Base-by-base conservation (phyloP, 2,329 filamentous ascomycete genomes). In the Fusarium subtropicale region DNA sequence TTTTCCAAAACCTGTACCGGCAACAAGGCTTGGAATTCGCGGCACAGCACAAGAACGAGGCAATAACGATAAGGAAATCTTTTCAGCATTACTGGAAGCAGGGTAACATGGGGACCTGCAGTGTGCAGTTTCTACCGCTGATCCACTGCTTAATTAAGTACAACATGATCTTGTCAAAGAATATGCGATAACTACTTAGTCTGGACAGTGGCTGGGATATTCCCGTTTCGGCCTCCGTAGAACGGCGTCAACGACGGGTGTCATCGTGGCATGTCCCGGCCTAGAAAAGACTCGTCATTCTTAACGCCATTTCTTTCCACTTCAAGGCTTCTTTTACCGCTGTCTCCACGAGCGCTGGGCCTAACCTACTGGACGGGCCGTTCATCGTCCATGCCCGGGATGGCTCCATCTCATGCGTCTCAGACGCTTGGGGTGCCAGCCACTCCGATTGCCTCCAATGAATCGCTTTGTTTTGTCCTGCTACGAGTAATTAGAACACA, bases 171-270 rank as follows among this genome's bases (percentile, higher is more conserved):
- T 51, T 64, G 53, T 50, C 36, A 47, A 60, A 33, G 60, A 65
- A 60, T 60, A 60, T 60, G 36, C 26, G 39, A 55, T 33, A 30
- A 30, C 28, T 30, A 30, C 28, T 11, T 30, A 30, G 28, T 30
- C 28, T 30, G 50, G 38, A 46, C 63, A 57, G 66, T 69, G 67
- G 71, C 64, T 68, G 67, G 69, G 63, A 61, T 60, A 56, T 33
- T 59, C 47, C 45, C 56, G 47, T 50, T 61, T 54, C 57, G 61
- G 53, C 52, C 45, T 50, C 56, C 52, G 61, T 69, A 56, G 54
- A 73, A 57, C 60, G 46, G 41, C 38, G 53, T 65, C 53, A 39
- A 64, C 42, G 22, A 64, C 55, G 36, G 36, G 36, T 34, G n/a
- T 47, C 41, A 48, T 59, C 45, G 58, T 60, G 61, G 60, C 46